Percentiles rank a stretch among this genome's conserved stretches.
These are phyloP conservation scores for Penicillium silybi DNA, from an alignment of 495 filamentous ascomycete species.

Conservation along the genomic window DNA sequence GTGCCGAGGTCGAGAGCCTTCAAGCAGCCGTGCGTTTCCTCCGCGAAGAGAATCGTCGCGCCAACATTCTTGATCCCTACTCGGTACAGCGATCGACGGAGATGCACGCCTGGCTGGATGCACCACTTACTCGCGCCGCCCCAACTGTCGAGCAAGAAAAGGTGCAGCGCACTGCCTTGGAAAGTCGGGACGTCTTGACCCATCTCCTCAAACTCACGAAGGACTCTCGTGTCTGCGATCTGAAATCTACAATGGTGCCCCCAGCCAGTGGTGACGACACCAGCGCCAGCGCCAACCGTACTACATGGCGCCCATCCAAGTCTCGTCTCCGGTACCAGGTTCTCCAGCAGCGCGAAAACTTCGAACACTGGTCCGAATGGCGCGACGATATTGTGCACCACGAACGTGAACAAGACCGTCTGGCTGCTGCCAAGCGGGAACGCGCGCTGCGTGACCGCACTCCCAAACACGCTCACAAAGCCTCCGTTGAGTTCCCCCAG, in stretches of 20 bases:
- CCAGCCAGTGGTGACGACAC: constrained; percentile 8
- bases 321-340: constrained; percentile 55
- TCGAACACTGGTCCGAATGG: constrained; percentile 59
- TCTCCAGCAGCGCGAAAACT: constrained; percentile 57
- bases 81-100: constrained; percentile 51
- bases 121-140: constrained; percentile 52
- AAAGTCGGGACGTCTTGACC: constrained; percentile 65
- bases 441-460: constrained; percentile 26
- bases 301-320: constrained; percentile 57
- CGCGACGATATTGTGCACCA: constrained; percentile 49
- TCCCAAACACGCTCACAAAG: constrained; percentile 26
- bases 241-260: constrained; percentile 39
- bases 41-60: constrained; percentile 69
- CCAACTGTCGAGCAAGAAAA: constrained; percentile 50
- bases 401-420: constrained; percentile 42
- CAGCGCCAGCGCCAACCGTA: constrained; percentile 48
- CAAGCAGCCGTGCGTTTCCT: constrained; percentile 75
- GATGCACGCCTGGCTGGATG: constrained; percentile 56
- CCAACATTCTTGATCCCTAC: constrained; percentile 58
- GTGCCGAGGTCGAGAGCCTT: constrained; percentile 63
- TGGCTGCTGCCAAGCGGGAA: constrained; percentile 34
- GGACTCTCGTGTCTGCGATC: constrained; percentile 54
- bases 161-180: constrained; percentile 55
- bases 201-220: constrained; percentile 68
- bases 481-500: constrained; percentile 33